phyloP scores from a whole-genome alignment of 1,284 basidiomycete species.

The Boletus subluridellus region DNA sequence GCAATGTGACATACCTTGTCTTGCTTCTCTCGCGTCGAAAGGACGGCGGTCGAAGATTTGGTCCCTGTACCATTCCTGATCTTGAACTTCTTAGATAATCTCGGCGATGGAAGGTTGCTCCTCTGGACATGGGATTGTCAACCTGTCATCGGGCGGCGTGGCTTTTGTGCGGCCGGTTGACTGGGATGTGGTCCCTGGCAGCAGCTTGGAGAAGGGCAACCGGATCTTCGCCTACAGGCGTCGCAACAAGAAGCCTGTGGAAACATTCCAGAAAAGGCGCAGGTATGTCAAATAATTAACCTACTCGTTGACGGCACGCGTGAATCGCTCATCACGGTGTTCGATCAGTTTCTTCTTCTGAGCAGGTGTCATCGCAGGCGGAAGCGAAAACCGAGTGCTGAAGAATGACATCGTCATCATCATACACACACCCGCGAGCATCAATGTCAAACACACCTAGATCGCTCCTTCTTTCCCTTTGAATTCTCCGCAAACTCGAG shows the following conservation, averaged over 20 bases:
- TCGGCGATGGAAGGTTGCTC: constrained; percentile 54
- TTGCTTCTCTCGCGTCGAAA: constrained; percentile 50
- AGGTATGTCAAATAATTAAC: no score
- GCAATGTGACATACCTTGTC: constrained; percentile 43
- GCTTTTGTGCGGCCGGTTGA: constrained; percentile 40
- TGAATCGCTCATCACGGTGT: constrained; percentile 53
- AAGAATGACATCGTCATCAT: no score
- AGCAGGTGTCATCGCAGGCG: constrained; percentile 49
- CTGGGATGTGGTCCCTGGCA: constrained; percentile 62
- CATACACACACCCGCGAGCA: neutral
- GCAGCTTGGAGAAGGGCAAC: no score
- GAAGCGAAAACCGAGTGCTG: no score
- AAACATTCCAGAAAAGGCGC: no score
- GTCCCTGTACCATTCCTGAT: constrained; percentile 60
- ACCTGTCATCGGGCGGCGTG: constrained; percentile 34
- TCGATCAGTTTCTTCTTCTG: constrained; percentile 60
- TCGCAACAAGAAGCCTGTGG: no score
- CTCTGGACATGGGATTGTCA: constrained; percentile 45
- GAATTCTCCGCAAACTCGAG: no score
- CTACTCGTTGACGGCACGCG: no score
- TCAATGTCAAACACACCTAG: no score
- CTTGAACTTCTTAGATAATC: constrained; percentile 42
- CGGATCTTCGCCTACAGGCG: no score
- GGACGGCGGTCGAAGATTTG: constrained; percentile 63
- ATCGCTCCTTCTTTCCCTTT: constrained; percentile 17